These are phyloP conservation scores for Pythium phragmitis DNA, from an alignment of 352 stramenopile genomes.

Conservation along the genomic window DNA sequence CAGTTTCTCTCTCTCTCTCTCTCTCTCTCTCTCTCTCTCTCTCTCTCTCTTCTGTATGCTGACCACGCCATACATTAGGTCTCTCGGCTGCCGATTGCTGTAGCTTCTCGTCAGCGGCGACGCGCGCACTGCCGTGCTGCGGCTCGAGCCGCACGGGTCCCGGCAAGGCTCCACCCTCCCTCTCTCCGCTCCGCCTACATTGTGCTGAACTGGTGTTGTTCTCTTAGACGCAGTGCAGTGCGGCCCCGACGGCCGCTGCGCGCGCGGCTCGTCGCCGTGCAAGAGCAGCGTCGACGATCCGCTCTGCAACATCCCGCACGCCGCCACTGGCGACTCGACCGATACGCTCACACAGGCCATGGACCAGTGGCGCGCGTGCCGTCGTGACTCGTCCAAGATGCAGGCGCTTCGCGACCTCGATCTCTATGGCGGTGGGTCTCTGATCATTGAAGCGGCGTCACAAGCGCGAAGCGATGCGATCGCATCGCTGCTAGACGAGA, in stretches of 20 bases:
- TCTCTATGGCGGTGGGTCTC: slow-evolving; percentile 25
- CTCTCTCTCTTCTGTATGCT: background rate
- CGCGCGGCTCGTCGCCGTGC: slow-evolving; percentile 25
- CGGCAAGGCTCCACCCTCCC: slow-evolving; percentile 8
- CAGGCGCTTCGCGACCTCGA: slow-evolving; percentile 21
- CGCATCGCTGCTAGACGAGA: slow-evolving; percentile 28
- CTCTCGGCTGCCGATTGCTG: slow-evolving; percentile 33
- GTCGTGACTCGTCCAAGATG: slow-evolving; percentile 28
- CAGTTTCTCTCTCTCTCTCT: no score
- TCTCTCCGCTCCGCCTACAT: no score
- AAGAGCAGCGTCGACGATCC: slow-evolving; percentile 38
- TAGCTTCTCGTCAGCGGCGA: slow-evolving; percentile 29
- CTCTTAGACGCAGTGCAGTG: slow-evolving; percentile 30
- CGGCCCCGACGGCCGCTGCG: slow-evolving; percentile 27
- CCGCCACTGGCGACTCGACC: slow-evolving; percentile 9
- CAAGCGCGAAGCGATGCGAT: slow-evolving; percentile 20
- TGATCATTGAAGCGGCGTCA: slow-evolving; percentile 24
- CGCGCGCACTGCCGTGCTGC: slow-evolving; percentile 27
- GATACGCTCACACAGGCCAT: slow-evolving; percentile 10
- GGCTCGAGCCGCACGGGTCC: slow-evolving; percentile 26
- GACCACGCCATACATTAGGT: slow-evolving; percentile 13
- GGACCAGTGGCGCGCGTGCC: slow-evolving; percentile 29
- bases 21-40: no score
- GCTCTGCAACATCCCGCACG: slow-evolving; percentile 35
- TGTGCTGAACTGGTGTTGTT: background rate